Percentiles rank a stretch among this genome's conserved stretches.
Evolutionary conservation across 148 eudicot genomes (phyloP).

Genomic region (Cornus florida): DNA sequence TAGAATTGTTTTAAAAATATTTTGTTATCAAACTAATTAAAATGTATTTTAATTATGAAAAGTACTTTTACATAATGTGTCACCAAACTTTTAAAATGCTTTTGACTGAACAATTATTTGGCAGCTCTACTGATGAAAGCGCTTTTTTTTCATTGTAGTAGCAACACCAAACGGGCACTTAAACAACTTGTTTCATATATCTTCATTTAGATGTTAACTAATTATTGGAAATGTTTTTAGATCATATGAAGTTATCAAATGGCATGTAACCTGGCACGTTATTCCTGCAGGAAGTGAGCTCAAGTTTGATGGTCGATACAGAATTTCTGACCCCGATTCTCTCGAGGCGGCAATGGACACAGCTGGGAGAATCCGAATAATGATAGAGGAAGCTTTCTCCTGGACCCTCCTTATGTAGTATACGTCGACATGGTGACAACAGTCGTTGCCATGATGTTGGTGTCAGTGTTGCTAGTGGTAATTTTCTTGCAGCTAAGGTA

Average conservation of each 20-base stretch:
- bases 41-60: too few species aligned
- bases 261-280: background rate
- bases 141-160: too few species aligned
- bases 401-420: slow-evolving; percentile 82
- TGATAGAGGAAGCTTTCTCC: slow-evolving; percentile 94
- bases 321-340: slow-evolving; percentile 78
- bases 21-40: too few species aligned
- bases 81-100: too few species aligned
- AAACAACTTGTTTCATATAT: background rate
- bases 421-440: slow-evolving; percentile 85
- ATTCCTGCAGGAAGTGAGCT: slow-evolving; percentile 64
- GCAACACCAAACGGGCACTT: too few species aligned
- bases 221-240: background rate
- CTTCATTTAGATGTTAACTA: background rate
- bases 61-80: too few species aligned
- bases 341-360: slow-evolving; percentile 93
- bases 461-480: slow-evolving; percentile 95
- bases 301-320: slow-evolving; percentile 79
- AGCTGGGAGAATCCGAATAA: slow-evolving; percentile 74
- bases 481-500: slow-evolving; percentile 95
- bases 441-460: slow-evolving; percentile 86
- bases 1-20: too few species aligned
- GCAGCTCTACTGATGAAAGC: too few species aligned
- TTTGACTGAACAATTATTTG: too few species aligned
- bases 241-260: background rate